These are phyloP conservation scores for Cladosporium sp. DNA, from an alignment of 2,329 filamentous ascomycete genomes.

Conservation along the genomic window DNA sequence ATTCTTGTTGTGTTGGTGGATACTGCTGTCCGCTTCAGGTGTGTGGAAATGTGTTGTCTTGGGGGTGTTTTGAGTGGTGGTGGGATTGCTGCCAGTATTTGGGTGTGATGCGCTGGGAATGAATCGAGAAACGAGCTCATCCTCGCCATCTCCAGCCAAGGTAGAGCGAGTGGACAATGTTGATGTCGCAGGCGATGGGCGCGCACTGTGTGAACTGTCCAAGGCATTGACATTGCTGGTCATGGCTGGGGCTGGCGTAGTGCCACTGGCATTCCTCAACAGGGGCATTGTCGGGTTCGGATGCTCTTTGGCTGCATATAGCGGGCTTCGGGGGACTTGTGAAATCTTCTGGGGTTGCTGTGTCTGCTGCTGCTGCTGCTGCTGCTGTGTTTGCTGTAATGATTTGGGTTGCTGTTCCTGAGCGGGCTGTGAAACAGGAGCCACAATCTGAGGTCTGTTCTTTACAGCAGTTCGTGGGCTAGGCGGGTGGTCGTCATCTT, in stretches of 20 bases:
- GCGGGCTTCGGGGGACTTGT: conserved; percentile 15
- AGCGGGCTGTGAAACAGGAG: not conserved
- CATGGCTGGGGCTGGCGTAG: conserved; percentile 26
- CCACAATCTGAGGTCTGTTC: not conserved
- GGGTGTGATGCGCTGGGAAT: conserved; percentile 29
- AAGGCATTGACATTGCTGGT: conserved; percentile 29
- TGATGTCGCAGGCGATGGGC: conserved; percentile 26
- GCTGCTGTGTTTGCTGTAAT: conserved; percentile 11
- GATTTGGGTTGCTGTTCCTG: conserved; percentile 5
- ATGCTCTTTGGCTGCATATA: conserved; percentile 21
- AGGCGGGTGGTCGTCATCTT: conserved; percentile 5
- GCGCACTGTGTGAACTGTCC: conserved; percentile 25
- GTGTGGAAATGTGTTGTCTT: conserved; percentile 26
- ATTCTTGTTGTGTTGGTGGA: conserved; percentile 4
- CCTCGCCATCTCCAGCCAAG: conserved; percentile 17
- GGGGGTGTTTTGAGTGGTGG: conserved; percentile 26
- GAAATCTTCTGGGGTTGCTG: conserved; percentile 1
- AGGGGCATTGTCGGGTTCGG: conserved; percentile 25
- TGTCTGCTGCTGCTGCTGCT: conserved; percentile 1
- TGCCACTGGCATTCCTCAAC: conserved; percentile 21
- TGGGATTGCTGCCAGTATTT: conserved; percentile 24
- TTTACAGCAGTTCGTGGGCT: conserved; percentile 7
- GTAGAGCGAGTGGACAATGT: conserved; percentile 24
- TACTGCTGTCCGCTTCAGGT: conserved; percentile 23
- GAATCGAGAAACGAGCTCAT: conserved; percentile 31